These are phyloP conservation scores for Rhizopogon roseolus DNA, from an alignment of 768 basidiomycete genomes.

Conservation along the genomic window DNA sequence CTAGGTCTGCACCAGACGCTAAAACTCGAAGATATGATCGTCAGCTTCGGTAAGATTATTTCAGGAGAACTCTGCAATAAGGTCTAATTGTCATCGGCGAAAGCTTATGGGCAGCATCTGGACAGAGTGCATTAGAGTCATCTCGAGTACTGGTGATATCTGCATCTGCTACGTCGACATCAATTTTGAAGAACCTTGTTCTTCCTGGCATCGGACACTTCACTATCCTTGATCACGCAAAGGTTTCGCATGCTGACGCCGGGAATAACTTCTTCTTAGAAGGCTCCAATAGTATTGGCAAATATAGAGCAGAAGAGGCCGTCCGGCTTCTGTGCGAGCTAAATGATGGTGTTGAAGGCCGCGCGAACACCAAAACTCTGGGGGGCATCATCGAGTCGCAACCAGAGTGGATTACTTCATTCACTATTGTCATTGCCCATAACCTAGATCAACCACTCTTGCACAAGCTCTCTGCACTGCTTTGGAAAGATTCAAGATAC, in stretches of 20 bases:
- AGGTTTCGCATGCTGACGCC: constrained; percentile 68
- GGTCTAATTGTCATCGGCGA: background rate
- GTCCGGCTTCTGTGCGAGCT: constrained; percentile 76
- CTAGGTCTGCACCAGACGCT: constrained; percentile 66
- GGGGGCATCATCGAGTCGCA: constrained; percentile 52
- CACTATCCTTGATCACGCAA: constrained; percentile 73
- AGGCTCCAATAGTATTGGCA: constrained; percentile 70
- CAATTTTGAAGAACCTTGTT: constrained; percentile 93
- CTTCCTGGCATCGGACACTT: constrained; percentile 96
- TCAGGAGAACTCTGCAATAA: background rate
- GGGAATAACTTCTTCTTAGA: constrained; percentile 97
- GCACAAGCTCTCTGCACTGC: constrained; percentile 52
- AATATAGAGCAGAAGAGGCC: constrained; percentile 73
- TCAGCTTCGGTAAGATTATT: constrained; percentile 69
- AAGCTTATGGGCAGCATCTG: constrained; percentile 91
- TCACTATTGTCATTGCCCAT: constrained; percentile 80
- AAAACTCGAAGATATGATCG: constrained; percentile 93
- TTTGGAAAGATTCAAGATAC: constrained; percentile 60
- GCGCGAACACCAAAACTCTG: constrained; percentile 52
- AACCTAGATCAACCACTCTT: constrained; percentile 62
- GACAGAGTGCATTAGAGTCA: constrained; percentile 84
- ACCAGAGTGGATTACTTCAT: constrained; percentile 52
- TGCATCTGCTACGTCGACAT: constrained; percentile 78
- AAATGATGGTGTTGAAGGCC: constrained; percentile 80
- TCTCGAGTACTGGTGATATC: constrained; percentile 79